These are phyloP conservation scores for Candida ulmi DNA, from an alignment of 805 yeast species.

Conservation along the genomic window DNA sequence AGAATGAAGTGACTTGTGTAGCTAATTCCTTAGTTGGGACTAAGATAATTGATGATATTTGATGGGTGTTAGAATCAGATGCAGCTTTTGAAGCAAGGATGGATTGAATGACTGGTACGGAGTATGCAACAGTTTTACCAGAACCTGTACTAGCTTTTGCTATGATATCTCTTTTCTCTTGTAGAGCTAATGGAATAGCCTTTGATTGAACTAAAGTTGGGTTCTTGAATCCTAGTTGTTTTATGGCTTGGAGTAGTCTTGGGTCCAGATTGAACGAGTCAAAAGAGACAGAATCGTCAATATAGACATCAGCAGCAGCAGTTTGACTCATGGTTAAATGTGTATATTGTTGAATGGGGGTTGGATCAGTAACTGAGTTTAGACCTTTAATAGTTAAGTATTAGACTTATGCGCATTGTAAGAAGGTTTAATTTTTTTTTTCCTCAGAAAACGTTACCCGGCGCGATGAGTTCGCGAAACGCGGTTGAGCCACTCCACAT, in stretches of 20 bases:
- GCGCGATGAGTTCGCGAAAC: conserved; percentile 1
- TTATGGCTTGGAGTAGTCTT: conserved; percentile 77
- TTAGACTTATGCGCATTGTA: too few species aligned
- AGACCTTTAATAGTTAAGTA: too few species aligned
- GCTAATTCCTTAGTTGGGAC: conserved; percentile 95
- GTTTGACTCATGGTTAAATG: conserved; percentile 16
- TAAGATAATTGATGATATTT: conserved; percentile 45
- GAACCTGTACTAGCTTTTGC: conserved; percentile 96
- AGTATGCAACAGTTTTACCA: conserved; percentile 90
- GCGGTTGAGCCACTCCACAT: too few species aligned
- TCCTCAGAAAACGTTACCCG: conserved; percentile 2
- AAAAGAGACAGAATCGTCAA: conserved; percentile 68
- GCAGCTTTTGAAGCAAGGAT: conserved; percentile 43
- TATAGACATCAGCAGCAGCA: conserved; percentile 62
- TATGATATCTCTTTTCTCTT: conserved; percentile 85
- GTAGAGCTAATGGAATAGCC: conserved; percentile 88
- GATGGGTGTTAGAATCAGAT: conserved; percentile 20
- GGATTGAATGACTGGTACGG: conserved; percentile 79
- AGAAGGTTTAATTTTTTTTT: not conserved
- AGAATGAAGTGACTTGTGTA: conserved; percentile 71
- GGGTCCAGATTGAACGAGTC: conserved; percentile 77
- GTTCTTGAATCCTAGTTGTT: conserved; percentile 69
- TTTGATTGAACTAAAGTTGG: conserved; percentile 90
- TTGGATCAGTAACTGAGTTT: too few species aligned
- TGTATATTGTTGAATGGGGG: too few species aligned